Base-by-base conservation (phyloP, 352 stramenopile genomes). In the Phytophthora boehmeriae region DNA sequence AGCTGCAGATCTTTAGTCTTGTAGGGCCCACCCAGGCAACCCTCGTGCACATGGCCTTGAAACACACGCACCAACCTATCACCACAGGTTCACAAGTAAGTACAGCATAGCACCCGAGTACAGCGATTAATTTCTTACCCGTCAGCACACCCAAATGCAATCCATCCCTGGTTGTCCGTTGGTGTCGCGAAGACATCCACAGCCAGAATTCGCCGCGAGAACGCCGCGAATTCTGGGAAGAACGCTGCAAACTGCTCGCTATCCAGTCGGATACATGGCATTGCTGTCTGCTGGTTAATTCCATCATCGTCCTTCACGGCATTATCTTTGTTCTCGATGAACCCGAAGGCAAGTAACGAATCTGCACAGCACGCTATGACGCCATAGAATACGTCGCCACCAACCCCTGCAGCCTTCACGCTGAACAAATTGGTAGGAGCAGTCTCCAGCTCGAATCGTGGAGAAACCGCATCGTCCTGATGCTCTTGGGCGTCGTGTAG, bases 141-240 rank as follows among this genome's bases (percentile, higher is more conserved):
- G 48, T 93, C 81, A 27, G 84, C 74, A 65, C 84, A 93, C 10
- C 84, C 84, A 44, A 93, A 84, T 9, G 68, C 78, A 38, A 88
- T 52, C 68, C 68, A 86, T 13, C 72, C 79, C 23, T 71, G 50
- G 13, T 79, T 66, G 17, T 54, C 63, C 9, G 58, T 45, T 9
- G 54, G 43, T 0, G 70, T 30, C 13, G 51, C 48, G 17, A 85
- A 60, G 25, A 62, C 54, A 57, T 90, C 74, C 10, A 89, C 73
- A 4, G 75, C 62, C 30, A 93, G 43, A 19, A 91, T 74, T 0
- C 77, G 78, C 44, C 86, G 71, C 13, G 60, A 51, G 46, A 93
- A 90, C 14, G 75, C 54, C 4, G 66, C 78, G 42, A 93, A 78
- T 36, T 92, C 80, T 9, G 85, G 82, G 54, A 93, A 91, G 50